A percentile compares a stretch with the other conserved stretches of the same genome.
phyloP scores from a whole-genome alignment of 257 asterid species.

The Solanum corneliomulleri region DNA sequence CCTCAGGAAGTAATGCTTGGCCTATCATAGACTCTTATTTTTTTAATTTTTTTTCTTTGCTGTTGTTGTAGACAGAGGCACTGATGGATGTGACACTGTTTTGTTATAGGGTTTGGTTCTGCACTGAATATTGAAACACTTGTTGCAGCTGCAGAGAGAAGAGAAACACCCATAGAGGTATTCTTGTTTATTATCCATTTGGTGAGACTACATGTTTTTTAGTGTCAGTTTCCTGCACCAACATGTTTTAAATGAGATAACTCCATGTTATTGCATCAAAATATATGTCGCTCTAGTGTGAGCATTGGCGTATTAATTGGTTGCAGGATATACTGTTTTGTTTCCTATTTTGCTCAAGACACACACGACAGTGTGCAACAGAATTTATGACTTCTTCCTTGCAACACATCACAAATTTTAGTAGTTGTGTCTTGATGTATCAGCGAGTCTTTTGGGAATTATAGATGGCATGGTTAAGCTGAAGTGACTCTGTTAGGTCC shows the following conservation, averaged over 20 bases:
- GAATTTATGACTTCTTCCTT: neutral
- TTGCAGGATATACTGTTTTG: neutral
- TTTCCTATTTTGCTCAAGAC: neutral
- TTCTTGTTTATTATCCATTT: constrained; percentile 1
- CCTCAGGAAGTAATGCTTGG: constrained; percentile 55
- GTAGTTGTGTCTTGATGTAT: neutral
- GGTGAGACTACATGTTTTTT: neutral
- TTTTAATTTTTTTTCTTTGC: neutral
- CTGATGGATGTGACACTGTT: neutral
- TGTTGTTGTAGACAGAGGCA: neutral
- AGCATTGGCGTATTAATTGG: neutral
- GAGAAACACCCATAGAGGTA: constrained; percentile 93
- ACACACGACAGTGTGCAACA: neutral
- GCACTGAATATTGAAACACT: constrained; percentile 95
- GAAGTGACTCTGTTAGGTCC: neutral
- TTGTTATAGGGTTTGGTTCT: constrained; percentile 76
- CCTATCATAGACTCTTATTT: neutral
- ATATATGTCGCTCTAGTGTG: neutral
- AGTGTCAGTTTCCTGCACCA: neutral
- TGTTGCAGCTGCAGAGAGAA: constrained; percentile 98
- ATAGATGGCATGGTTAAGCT: neutral
- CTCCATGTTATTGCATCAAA: neutral
- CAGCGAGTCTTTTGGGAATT: neutral
- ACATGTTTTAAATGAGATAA: neutral
- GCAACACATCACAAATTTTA: neutral